A percentile compares a stretch with the other conserved stretches of the same genome.
These are phyloP conservation scores for Fusarium compactum DNA, from an alignment of 2,329 filamentous ascomycete species.

Conservation along the genomic window DNA sequence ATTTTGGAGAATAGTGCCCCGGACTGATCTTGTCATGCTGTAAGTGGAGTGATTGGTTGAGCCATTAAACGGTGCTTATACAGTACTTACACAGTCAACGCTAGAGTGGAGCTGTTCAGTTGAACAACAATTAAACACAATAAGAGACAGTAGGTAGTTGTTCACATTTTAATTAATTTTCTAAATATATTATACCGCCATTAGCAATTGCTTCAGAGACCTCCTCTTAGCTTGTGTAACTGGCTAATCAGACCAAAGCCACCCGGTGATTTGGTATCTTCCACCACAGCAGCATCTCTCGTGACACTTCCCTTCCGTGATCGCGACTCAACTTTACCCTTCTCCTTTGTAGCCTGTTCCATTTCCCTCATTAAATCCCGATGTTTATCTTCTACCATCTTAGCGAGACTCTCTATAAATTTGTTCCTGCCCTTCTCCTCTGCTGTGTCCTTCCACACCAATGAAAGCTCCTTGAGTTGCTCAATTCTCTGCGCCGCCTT, in stretches of 20 bases:
- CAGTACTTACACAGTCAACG: constrained; percentile 11
- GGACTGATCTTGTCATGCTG: constrained; percentile 17
- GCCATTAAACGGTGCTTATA: not conserved
- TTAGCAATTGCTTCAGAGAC: constrained; percentile 53
- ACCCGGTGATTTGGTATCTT: constrained; percentile 60
- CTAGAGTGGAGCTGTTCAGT: not conserved
- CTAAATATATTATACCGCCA: not conserved
- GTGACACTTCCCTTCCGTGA: constrained; percentile 53
- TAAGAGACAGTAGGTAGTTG: not conserved
- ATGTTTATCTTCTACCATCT: constrained; percentile 82
- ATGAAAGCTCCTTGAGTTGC: constrained; percentile 78
- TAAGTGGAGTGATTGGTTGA: constrained; percentile 30
- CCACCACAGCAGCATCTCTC: constrained; percentile 47
- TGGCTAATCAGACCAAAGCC: constrained; percentile 73
- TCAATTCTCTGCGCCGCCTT: constrained; percentile 80
- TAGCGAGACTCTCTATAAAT: constrained; percentile 85
- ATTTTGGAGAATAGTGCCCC: constrained; percentile 31
- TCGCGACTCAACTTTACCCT: constrained; percentile 51
- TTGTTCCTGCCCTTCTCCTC: constrained; percentile 88
- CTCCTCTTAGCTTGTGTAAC: constrained; percentile 69
- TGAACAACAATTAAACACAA: not conserved
- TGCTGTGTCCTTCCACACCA: constrained; percentile 95
- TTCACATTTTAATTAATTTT: not conserved
- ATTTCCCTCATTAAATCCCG: constrained; percentile 65
- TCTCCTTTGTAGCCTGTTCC: constrained; percentile 57